Evolutionary conservation across 768 basidiomycete species (phyloP).

Genomic region (Amanita phalloides): DNA sequence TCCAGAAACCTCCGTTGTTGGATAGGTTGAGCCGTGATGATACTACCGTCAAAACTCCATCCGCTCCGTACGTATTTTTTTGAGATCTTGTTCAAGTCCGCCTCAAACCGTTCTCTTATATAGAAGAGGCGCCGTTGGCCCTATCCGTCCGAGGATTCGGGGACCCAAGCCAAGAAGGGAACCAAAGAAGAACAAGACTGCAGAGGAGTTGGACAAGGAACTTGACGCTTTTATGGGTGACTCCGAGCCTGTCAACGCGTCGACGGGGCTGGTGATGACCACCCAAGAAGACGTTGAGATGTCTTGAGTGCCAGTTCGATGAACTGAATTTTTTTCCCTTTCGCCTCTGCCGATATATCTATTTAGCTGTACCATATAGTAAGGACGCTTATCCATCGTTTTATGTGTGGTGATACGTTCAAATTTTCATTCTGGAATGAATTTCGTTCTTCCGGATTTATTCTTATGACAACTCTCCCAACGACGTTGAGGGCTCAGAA

Average conservation of each 20-base stretch:
- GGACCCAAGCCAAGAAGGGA: conserved; percentile 19
- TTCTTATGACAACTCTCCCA: conserved; percentile 3
- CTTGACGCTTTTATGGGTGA: conserved; percentile 81
- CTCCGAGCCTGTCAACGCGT: conserved; percentile 18
- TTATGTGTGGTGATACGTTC: background rate
- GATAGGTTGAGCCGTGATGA: conserved; percentile 51
- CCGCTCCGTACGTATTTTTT: conserved; percentile 25
- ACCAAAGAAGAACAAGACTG: conserved; percentile 55
- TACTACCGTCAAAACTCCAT: conserved; percentile 19
- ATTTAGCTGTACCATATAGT: conserved; percentile 1
- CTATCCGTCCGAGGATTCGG: conserved; percentile 32
- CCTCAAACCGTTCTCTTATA: background rate
- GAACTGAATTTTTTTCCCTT: background rate
- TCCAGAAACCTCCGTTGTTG: conserved; percentile 62
- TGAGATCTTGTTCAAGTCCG: background rate
- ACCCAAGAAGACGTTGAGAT: conserved; percentile 40
- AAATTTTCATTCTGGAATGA: background rate
- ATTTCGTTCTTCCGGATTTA: background rate
- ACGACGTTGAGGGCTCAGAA: conserved; percentile 37
- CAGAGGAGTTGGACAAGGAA: conserved; percentile 80
- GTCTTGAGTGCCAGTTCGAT: conserved; percentile 17
- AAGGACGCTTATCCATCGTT: too few species aligned
- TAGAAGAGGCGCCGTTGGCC: conserved; percentile 31
- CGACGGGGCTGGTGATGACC: conserved; percentile 6
- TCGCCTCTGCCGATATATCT: background rate